Conservation (phyloP, 345 rosid species). For the Boechera divaricarpa region DNA sequence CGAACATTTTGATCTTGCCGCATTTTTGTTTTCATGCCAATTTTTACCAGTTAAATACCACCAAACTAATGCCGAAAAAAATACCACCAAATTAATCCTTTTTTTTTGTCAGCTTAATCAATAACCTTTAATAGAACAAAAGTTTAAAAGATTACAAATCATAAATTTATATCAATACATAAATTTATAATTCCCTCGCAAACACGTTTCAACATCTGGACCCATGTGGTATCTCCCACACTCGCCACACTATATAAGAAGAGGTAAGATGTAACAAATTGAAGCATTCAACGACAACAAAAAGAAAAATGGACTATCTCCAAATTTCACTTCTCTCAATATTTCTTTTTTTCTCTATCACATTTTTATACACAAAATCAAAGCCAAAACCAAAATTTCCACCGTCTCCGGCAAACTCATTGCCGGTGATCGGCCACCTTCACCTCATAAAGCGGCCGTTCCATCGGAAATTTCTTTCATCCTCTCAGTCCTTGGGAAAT, state of each 20-base stretch:
- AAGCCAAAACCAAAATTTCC: constrained; percentile 44
- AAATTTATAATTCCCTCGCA: too few relatives aligned
- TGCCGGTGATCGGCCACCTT: constrained; percentile 63
- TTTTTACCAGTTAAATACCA: too few relatives aligned
- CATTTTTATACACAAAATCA: background rate
- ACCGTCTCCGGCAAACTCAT: constrained; percentile 48
- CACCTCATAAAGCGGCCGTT: constrained; percentile 53
- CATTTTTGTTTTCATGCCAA: too few relatives aligned
- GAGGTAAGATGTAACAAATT: background rate
- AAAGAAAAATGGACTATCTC: constrained; percentile 23
- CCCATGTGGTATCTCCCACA: constrained; percentile 27
- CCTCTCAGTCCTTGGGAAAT: constrained; percentile 48
- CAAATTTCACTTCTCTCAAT: background rate
- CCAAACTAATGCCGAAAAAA: too few relatives aligned
- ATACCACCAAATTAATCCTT: too few relatives aligned
- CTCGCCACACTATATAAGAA: background rate
- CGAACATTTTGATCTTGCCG: too few relatives aligned
- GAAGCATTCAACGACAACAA: background rate
- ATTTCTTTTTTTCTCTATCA: constrained; percentile 1
- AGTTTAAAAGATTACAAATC: too few relatives aligned
- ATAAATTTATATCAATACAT: too few relatives aligned
- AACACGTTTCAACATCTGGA: background rate
- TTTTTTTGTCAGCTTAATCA: too few relatives aligned
- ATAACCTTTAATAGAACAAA: too few relatives aligned
- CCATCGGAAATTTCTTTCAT: constrained; percentile 41